phyloP scores from a whole-genome alignment of 2,329 filamentous ascomycete genomes.

The Fusarium dimerum region DNA sequence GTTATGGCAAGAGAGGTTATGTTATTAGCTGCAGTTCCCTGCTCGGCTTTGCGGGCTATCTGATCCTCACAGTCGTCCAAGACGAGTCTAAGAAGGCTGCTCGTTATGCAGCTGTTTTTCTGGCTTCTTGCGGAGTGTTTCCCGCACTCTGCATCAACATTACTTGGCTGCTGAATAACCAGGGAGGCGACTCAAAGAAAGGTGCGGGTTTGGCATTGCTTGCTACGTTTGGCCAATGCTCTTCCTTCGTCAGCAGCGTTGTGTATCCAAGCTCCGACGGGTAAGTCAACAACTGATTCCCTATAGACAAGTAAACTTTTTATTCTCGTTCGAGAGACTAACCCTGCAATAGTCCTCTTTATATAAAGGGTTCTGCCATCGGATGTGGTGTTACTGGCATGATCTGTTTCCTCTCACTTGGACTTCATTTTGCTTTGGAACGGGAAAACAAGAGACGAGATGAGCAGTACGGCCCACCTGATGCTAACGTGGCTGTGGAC shows the following conservation, averaged over 20 bases:
- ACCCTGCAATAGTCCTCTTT: constrained; percentile 5
- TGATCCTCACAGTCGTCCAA: not conserved
- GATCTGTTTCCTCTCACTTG: constrained; percentile 2
- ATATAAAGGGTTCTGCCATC: constrained; percentile 11
- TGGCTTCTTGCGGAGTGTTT: constrained; percentile 12
- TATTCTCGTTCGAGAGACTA: not conserved
- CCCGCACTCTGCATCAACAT: constrained; percentile 10
- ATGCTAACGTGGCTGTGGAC: not conserved
- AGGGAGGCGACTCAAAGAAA: constrained; percentile 15
- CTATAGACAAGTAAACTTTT: too few species aligned
- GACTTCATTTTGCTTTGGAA: constrained; percentile 5
- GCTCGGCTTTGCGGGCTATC: not conserved
- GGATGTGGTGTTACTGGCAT: constrained; percentile 10
- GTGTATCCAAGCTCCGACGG: constrained; percentile 14
- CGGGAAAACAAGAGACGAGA: constrained; percentile 11
- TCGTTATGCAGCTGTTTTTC: constrained; percentile 14
- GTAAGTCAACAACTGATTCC: not conserved
- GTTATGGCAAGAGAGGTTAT: constrained; percentile 10
- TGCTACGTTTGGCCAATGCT: constrained; percentile 10
- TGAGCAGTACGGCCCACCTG: not conserved
- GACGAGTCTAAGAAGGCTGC: not conserved
- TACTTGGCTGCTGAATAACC: constrained; percentile 17
- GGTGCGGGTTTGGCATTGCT: constrained; percentile 10
- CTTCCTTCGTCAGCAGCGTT: constrained; percentile 15
- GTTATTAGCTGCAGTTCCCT: not conserved